Conservation (phyloP, 306 rosid species). For the Carpinus viminea region DNA sequence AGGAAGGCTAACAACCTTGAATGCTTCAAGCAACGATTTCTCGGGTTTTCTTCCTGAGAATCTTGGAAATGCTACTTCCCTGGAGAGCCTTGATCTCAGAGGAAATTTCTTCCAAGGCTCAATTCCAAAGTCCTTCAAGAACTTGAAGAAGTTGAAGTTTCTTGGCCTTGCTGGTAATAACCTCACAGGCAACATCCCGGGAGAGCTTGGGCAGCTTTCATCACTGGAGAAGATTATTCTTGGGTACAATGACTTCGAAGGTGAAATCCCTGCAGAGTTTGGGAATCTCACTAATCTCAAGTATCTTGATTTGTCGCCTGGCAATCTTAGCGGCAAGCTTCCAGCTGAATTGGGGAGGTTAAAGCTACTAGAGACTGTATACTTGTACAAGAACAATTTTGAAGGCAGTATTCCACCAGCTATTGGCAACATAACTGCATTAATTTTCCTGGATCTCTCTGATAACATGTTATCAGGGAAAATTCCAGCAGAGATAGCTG, state of each 20-base stretch:
- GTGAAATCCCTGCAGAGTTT: constrained; percentile 73
- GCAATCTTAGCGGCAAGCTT: constrained; percentile 79
- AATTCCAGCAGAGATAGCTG: constrained; percentile 67
- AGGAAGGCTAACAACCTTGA: constrained; percentile 51
- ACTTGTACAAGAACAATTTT: constrained; percentile 70
- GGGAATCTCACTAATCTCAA: constrained; percentile 76
- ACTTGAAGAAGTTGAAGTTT: constrained; percentile 76
- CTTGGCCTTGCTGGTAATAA: constrained; percentile 94
- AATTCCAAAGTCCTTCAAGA: constrained; percentile 60
- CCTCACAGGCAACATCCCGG: constrained; percentile 72
- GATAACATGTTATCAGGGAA: constrained; percentile 70
- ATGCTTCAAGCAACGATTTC: constrained; percentile 86
- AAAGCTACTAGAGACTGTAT: constrained; percentile 59
- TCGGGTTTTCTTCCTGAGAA: constrained; percentile 68
- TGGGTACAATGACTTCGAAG: constrained; percentile 83
- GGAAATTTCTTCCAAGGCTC: constrained; percentile 82
- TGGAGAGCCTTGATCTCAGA: constrained; percentile 82
- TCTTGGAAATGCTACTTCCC: constrained; percentile 66
- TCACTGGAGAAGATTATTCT: constrained; percentile 73
- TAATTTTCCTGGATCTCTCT: constrained; percentile 75
- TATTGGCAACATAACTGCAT: constrained; percentile 54
- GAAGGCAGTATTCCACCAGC: constrained; percentile 64
- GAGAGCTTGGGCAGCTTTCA: constrained; percentile 69
- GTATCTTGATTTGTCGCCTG: constrained; percentile 88
- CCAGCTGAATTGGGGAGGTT: constrained; percentile 70